Conservation (phyloP, 1,139 yeast species). For the Saccharomycopsis phalli region DNA sequence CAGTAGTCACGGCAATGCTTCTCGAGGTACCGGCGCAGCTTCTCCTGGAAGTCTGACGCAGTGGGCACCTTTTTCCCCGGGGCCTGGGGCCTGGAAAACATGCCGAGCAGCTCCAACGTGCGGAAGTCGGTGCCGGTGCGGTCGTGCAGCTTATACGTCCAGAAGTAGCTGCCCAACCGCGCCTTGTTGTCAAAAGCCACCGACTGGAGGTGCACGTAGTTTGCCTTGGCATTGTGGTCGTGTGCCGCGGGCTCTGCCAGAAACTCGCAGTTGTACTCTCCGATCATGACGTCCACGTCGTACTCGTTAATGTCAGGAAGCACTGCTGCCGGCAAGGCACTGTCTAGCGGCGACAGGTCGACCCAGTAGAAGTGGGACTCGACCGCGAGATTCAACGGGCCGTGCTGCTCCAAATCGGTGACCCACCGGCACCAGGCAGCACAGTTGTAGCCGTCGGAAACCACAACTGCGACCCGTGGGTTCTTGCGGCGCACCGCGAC, state of each 20-base stretch:
- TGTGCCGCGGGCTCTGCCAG: not conserved
- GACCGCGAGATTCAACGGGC: conserved; percentile 50
- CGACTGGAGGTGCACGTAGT: conserved; percentile 38
- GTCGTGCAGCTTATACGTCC: conserved; percentile 90
- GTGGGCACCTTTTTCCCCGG: not conserved
- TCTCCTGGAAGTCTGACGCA: not conserved
- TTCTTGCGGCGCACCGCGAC: conserved; percentile 51
- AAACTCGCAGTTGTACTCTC: conserved; percentile 91
- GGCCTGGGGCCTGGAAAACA: not conserved
- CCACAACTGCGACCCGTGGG: conserved; percentile 53
- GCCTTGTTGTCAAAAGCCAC: conserved; percentile 43
- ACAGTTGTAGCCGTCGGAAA: conserved; percentile 93
- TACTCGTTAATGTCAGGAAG: conserved; percentile 41
- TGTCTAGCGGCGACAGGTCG: conserved; percentile 61
- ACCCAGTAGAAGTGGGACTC: conserved; percentile 85
- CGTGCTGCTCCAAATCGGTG: conserved; percentile 23
- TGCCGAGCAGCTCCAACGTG: conserved; percentile 48
- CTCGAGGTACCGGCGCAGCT: conserved; percentile 35
- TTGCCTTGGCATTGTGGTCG: conserved; percentile 30
- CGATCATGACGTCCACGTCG: conserved; percentile 69
- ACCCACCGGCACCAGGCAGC: conserved; percentile 70
- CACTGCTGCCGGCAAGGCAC: conserved; percentile 45
- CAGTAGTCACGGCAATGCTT: conserved; percentile 65
- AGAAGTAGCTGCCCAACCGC: conserved; percentile 63
- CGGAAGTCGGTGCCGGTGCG: conserved; percentile 40